These are phyloP conservation scores for Atalantia buxifolia DNA, from an alignment of 345 rosid genomes.

Conservation along the genomic window DNA sequence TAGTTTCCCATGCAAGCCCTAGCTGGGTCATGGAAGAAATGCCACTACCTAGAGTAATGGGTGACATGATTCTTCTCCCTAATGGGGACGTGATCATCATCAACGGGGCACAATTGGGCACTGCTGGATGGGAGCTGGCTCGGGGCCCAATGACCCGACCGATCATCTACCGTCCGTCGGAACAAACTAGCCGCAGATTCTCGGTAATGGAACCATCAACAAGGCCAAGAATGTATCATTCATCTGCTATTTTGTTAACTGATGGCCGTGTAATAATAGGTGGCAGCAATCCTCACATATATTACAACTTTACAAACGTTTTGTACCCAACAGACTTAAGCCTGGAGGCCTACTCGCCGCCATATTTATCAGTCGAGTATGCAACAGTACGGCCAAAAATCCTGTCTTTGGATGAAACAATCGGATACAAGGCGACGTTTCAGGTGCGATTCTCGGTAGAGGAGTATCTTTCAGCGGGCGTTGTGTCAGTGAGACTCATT, in stretches of 20 bases:
- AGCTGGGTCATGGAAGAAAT: constrained; percentile 70
- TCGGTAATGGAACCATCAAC: constrained; percentile 43
- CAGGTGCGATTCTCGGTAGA: constrained; percentile 30
- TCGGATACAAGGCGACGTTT: constrained; percentile 32
- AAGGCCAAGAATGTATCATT: constrained; percentile 76
- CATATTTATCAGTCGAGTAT: constrained; percentile 44
- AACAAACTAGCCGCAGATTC: constrained; percentile 26
- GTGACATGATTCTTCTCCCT: constrained; percentile 79
- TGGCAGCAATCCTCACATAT: constrained; percentile 72
- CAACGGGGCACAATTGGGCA: constrained; percentile 65
- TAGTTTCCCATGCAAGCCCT: constrained; percentile 37
- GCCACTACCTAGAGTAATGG: constrained; percentile 81
- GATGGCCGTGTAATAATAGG: constrained; percentile 77
- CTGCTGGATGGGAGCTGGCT: constrained; percentile 71
- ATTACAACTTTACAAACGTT: constrained; percentile 60
- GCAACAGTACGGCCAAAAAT: constrained; percentile 41
- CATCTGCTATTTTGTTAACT: constrained; percentile 54
- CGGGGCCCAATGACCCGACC: constrained; percentile 50
- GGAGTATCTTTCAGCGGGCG: constrained; percentile 21
- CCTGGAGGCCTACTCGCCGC: constrained; percentile 69
- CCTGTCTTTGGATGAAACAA: constrained; percentile 11
- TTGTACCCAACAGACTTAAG: constrained; percentile 75
- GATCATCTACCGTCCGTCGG: constrained; percentile 43
- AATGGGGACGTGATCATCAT: constrained; percentile 61
- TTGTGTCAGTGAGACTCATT: constrained; percentile 47